Base-by-base conservation (phyloP, 306 rosid genomes). In the Canavalia ensiformis region DNA sequence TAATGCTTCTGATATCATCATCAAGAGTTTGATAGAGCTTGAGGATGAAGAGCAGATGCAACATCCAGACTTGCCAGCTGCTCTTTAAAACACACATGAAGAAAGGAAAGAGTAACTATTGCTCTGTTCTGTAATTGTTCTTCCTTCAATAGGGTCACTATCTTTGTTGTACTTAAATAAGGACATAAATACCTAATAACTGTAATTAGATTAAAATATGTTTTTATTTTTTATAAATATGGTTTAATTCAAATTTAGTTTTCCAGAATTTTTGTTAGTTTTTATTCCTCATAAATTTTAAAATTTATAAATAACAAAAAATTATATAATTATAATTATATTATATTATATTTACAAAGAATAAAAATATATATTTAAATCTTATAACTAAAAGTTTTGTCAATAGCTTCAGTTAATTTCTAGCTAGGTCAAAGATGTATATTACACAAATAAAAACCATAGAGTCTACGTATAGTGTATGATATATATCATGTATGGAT, bases 21-120 rank as follows among this genome's bases (percentile, higher is more conserved):
- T 89, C 77, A 76, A 66, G 59, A 88, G 79, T 69, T 52, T 91
- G 85, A 74, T 82, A 7, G 90, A 89, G 84, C 86, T 88, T 29
- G 88, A 89, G 77, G 54, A 88, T 13, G 88, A 86, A 79, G 65
- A 78, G 56, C 72, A 47, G 10, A 2, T 49, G 68, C 76, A 62
- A 74, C 79, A 65, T 62, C 72, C 56, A 44, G 47, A 83, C 30
- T 8, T 72, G 68, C 79, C 79, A 39, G 42, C 62, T 66, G 81
- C 73, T 35, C 41, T 51, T n/a, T 76, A 44, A 13, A 46, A 31
- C 4, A 59, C 52, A 47, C 34, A 35, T 64, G 11, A 4, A 64
- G 11, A 64, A 37, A 35, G 35, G 4, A 34, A 62, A 34, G 8
- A 35, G 28, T 11, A 62, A 62, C 0, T 29, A 2, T 10, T 59